phyloP scores from a whole-genome alignment of 306 rosid genomes.

The Gynostemma pentaphyllum region DNA sequence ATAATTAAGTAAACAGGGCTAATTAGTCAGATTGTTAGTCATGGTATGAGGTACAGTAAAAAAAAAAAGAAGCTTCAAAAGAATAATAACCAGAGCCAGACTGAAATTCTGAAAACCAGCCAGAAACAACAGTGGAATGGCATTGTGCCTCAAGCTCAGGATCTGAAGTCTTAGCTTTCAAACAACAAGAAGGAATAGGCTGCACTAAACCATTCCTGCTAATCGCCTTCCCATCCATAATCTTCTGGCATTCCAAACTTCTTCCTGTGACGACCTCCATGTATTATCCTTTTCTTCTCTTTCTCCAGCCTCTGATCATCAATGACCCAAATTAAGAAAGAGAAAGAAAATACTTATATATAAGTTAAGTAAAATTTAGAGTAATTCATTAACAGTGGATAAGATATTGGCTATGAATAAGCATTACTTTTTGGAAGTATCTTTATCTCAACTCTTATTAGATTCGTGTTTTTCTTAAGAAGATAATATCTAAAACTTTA shows the following conservation, averaged over 20 bases:
- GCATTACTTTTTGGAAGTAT: neutral
- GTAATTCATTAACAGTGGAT: neutral
- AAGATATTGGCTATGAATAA: neutral
- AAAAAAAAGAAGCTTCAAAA: neutral
- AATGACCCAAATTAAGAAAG: conserved; percentile 11
- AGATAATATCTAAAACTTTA: neutral
- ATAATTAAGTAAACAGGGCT: neutral
- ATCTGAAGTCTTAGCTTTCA: conserved; percentile 66
- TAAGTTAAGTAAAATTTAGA: neutral
- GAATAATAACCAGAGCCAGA: conserved; percentile 51
- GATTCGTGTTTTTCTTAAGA: neutral
- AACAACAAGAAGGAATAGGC: conserved; percentile 80
- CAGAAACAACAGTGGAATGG: conserved; percentile 96
- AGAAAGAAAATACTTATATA: neutral
- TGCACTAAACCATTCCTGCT: conserved; percentile 35
- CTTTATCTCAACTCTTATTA: neutral
- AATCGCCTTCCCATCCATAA: conserved; percentile 98
- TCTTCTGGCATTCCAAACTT: conserved; percentile 98
- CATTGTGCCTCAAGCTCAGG: conserved; percentile 70
- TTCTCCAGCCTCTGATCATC: conserved; percentile 78
- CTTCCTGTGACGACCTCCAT: conserved; percentile 92
- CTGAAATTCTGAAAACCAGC: conserved; percentile 90
- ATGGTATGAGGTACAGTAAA: neutral
- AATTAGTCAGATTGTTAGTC: neutral
- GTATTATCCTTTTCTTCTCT: conserved; percentile 49